Evolutionary conservation across 2,329 filamentous ascomycete genomes (phyloP).

Genomic region (Ramichloridium luteum): DNA sequence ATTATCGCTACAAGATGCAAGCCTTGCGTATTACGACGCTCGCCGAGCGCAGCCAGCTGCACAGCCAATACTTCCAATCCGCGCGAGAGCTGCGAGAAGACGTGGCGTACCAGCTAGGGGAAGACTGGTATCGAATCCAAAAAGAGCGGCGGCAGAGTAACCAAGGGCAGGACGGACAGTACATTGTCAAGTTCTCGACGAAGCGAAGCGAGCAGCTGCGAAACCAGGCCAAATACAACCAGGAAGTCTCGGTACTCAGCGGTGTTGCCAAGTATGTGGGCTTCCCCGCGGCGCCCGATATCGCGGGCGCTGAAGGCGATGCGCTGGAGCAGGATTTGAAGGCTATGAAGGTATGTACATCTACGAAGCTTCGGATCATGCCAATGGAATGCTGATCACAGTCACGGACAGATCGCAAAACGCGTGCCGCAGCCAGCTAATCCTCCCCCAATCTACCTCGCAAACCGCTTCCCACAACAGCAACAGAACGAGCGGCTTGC

Average conservation of each 20-base stretch:
- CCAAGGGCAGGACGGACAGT: slow-evolving; percentile 68
- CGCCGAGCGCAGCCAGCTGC: slow-evolving; percentile 71
- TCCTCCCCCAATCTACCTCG: slow-evolving; percentile 15
- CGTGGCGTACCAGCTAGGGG: slow-evolving; percentile 66
- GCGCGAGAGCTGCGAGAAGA: slow-evolving; percentile 72
- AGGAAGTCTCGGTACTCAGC: slow-evolving; percentile 80
- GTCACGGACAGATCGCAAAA: slow-evolving; percentile 14
- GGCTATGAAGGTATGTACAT: slow-evolving; percentile 68
- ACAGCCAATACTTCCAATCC: slow-evolving; percentile 82
- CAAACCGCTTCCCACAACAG: slow-evolving; percentile 13
- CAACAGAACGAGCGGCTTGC: slow-evolving; percentile 23
- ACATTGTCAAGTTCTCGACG: slow-evolving; percentile 67
- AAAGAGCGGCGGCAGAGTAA: slow-evolving; percentile 70
- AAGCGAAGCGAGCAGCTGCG: slow-evolving; percentile 64
- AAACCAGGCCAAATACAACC: slow-evolving; percentile 85
- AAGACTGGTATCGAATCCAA: slow-evolving; percentile 88
- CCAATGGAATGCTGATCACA: slow-evolving; percentile 1
- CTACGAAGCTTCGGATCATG: too few relatives aligned
- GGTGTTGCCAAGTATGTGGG: slow-evolving; percentile 91
- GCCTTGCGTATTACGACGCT: slow-evolving; percentile 63
- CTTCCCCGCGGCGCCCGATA: slow-evolving; percentile 85
- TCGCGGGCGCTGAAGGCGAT: slow-evolving; percentile 56
- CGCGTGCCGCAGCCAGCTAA: slow-evolving; percentile 13
- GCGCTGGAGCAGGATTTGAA: slow-evolving; percentile 81
- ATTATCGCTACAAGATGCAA: slow-evolving; percentile 61